Evolutionary conservation across 208 protist species (phyloP), one percentile per base, ranked within the genome.

Genomic region (Naegleria fowleri): DNA sequence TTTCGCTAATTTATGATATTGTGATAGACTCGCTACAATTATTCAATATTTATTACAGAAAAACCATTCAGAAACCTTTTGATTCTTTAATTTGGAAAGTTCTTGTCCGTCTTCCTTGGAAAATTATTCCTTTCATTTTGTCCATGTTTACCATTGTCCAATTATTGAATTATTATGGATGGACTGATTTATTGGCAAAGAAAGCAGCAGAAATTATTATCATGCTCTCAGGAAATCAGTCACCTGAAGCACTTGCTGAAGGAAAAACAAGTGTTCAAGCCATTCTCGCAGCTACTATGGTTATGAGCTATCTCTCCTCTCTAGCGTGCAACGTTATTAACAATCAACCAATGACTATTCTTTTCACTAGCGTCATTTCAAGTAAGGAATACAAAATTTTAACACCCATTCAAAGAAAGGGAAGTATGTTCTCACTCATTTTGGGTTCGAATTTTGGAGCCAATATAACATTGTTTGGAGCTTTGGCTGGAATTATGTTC

Each of bases 291-390:
- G 9, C 67, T 36, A 79, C 67, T 0, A 13, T 79, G 29, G 67
- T 79, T 5, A 79, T 79, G 67, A 79, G 67, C 67, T 79, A 86
- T n/a, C 9, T 93, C 0, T 92, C 92, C 0, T 19, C 38, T 58
- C 15, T 93, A 58, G 33, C 76, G 5, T 86, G 52, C 41, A 93
- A 93, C 88, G 9, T 93, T 40, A 75, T 93, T 22, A 93, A 93
- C 19, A 93, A 93, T 67, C 76, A 93, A 51, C 92, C 92, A 91
- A 93, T 93, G 92, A 90, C 92, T 0, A 91, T 93, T 51, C 43
- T 93, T 7, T 93, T 93, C 40, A 41, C 91, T 0, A 88, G 19
- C 6, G 22, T 86, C 19, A 90, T 93, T 52, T 51, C 91, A n/a
- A 36, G 87, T 41, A 36, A 92, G 39, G 22, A 33, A 7, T 92